Percentiles rank a stretch among this genome's conserved stretches.
phyloP scores from a whole-genome alignment of 805 yeast species.

The Schwanniomyces sp. region DNA sequence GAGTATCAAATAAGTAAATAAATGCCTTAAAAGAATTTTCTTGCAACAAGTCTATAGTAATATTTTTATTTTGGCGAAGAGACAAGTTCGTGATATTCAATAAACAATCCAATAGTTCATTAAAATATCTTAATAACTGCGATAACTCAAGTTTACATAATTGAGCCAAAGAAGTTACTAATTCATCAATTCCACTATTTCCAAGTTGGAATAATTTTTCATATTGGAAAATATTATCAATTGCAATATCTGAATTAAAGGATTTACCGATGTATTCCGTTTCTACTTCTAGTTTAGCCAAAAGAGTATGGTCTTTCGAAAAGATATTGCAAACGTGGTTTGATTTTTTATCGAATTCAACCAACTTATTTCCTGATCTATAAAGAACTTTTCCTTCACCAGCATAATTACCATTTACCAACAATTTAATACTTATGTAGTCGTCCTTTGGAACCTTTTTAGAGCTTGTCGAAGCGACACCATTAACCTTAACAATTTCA shows the following conservation, averaged over 20 bases:
- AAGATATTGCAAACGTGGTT: slow-evolving; percentile 45
- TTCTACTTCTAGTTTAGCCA: slow-evolving; percentile 52
- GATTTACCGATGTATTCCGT: slow-evolving; percentile 69
- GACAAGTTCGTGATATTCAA: slow-evolving; percentile 31
- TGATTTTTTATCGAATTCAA: slow-evolving; percentile 46
- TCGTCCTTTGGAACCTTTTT: slow-evolving; percentile 47
- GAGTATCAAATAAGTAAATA: slow-evolving; percentile 59
- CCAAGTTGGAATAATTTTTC: slow-evolving; percentile 45
- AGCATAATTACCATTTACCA: slow-evolving; percentile 58
- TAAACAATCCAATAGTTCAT: slow-evolving; percentile 47
- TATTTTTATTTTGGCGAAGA: slow-evolving; percentile 18
- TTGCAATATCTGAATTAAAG: slow-evolving; percentile 57
- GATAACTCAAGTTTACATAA: slow-evolving; percentile 55
- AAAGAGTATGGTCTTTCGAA: slow-evolving; percentile 33
- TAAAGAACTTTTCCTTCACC: slow-evolving; percentile 61
- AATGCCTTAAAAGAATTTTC: slow-evolving; percentile 52
- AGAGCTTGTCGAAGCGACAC: slow-evolving; percentile 46
- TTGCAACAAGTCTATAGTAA: slow-evolving; percentile 29
- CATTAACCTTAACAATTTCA: slow-evolving; percentile 65
- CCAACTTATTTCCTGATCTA: slow-evolving; percentile 45
- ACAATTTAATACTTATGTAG: slow-evolving; percentile 53
- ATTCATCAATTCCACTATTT: slow-evolving; percentile 39
- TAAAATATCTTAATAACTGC: slow-evolving; percentile 59
- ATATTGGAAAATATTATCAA: slow-evolving; percentile 57
- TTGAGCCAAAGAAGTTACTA: slow-evolving; percentile 46